Evolutionary conservation across 495 filamentous ascomycete genomes (phyloP).

Genomic region (Aspergillus bridgeri): DNA sequence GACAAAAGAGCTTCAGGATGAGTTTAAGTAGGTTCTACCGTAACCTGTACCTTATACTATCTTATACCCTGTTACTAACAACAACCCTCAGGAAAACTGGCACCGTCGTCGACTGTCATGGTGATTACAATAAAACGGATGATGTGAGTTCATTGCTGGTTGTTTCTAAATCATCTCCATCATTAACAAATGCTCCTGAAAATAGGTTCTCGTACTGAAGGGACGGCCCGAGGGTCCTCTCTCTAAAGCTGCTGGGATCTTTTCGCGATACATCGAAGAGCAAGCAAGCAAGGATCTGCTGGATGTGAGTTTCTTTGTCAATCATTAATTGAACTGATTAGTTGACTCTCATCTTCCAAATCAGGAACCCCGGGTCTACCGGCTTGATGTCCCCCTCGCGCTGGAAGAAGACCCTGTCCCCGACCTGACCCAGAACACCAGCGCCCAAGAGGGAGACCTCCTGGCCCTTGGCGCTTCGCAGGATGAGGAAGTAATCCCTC

Average conservation of each 20-base stretch:
- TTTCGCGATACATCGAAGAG: constrained; percentile 20
- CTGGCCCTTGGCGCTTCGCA: constrained; percentile 13
- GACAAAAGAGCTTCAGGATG: constrained; percentile 18
- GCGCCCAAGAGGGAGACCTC: constrained; percentile 6
- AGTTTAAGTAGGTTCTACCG: constrained; percentile 11
- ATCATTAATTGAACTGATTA: background rate
- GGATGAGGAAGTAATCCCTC: constrained; percentile 11
- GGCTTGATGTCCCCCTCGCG: constrained; percentile 10
- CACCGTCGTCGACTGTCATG: constrained; percentile 5
- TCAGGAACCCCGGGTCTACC: constrained; percentile 20
- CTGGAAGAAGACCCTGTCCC: constrained; percentile 9
- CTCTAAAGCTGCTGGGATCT: background rate
- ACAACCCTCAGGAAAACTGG: constrained; percentile 5
- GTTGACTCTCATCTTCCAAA: background rate
- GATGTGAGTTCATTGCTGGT: constrained; percentile 13
- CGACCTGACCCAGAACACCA: background rate
- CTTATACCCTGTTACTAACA: no score
- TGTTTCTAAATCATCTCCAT: background rate
- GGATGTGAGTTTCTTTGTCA: constrained; percentile 17
- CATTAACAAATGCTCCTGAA: background rate
- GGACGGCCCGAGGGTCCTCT: constrained; percentile 9
- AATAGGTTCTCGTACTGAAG: constrained; percentile 18
- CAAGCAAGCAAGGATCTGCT: constrained; percentile 25
- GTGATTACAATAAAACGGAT: constrained; percentile 16
- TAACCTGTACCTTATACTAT: no score